Evolutionary conservation across 176 grass and related monocot genomes (phyloP), one percentile per base, ranked within the genome.

Genomic region (Raddia distichophylla): DNA sequence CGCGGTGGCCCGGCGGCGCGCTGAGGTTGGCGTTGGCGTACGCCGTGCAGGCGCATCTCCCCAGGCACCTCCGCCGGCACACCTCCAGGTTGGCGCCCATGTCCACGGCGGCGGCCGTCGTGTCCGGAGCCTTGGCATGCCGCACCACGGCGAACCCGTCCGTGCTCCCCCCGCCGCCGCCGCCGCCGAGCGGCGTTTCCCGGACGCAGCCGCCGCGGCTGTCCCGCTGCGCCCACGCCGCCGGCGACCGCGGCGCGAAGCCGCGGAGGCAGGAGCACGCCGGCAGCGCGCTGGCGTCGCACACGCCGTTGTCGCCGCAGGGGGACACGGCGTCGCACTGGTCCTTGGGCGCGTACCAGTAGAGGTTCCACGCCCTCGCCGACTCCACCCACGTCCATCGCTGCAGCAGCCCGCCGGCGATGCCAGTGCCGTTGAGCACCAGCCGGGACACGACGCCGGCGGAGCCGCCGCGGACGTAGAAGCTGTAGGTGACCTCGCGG

Each of bases 261-360:
- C 89, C 89, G 10, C 43, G 76, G 62, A 91, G 58, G 81, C 89
- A 94, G 0, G 63, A 8, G 92, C 92, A 94, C 6, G 64, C 52
- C 0, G 73, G 71, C 11, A 69, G 52, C 56, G 17, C 55, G 75
- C 13, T 64, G 20, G 67, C 2, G 86, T 82, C 81, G 77, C 92
- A 94, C 55, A 87, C 34, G 3, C 77, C 81, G 77, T 91, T 87
- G 5, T 56, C 11, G 0, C 89, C 86, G 73, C 92, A 94, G 7
- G 44, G 33, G 0, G 63, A 78, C 20, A 91, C 45, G 6, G 65
- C 32, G 83, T 94, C 89, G 72, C 92, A 94, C 71, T 86, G 83
- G 80, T 89, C 88, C 70, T 86, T 82, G 14, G 92, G 92, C 66
- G 86, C 88, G 69, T 81, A 83, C 92, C 92, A 94, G 86, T 88